phyloP scores from a whole-genome alignment of 768 basidiomycete genomes.

The Pilatotrama ljubarskyi region DNA sequence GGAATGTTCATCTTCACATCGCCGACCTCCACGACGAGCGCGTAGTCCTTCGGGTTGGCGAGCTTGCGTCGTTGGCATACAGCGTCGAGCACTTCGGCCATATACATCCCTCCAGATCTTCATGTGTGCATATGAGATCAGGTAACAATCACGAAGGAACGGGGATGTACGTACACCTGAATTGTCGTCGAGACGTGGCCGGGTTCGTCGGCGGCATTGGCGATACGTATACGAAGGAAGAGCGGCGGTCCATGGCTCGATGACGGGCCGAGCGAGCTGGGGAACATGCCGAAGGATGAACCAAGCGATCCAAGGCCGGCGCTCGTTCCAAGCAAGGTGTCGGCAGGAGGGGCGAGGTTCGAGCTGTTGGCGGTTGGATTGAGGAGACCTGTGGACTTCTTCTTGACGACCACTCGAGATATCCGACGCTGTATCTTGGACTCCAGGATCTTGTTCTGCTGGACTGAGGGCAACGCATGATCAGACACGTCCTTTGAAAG shows the following conservation, averaged over 20 bases:
- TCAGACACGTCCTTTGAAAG: not conserved
- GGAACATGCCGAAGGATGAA: slow-evolving; percentile 42
- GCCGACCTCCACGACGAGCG: slow-evolving; percentile 60
- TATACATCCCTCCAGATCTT: slow-evolving; percentile 91
- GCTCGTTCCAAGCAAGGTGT: slow-evolving; percentile 43
- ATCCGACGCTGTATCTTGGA: slow-evolving; percentile 80
- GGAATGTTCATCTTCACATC: slow-evolving; percentile 79
- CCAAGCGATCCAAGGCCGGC: slow-evolving; percentile 34
- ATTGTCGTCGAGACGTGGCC: slow-evolving; percentile 89
- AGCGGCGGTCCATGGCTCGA: slow-evolving; percentile 78
- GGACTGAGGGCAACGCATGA: slow-evolving; percentile 37
- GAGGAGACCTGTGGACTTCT: slow-evolving; percentile 52
- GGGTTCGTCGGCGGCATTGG: slow-evolving; percentile 70
- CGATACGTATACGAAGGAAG: slow-evolving; percentile 80
- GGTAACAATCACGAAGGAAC: not conserved
- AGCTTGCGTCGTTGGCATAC: slow-evolving; percentile 73
- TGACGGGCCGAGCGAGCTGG: slow-evolving; percentile 69
- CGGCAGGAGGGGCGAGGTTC: slow-evolving; percentile 41
- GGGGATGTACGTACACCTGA: slow-evolving; percentile 67
- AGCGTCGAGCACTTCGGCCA: slow-evolving; percentile 91
- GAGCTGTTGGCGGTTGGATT: slow-evolving; percentile 28
- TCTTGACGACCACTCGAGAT: slow-evolving; percentile 64
- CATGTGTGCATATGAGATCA: not conserved
- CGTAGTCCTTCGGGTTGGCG: slow-evolving; percentile 75
- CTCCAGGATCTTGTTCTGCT: slow-evolving; percentile 81